phyloP scores from a whole-genome alignment of 345 rosid genomes.

The Turnera subulata region DNA sequence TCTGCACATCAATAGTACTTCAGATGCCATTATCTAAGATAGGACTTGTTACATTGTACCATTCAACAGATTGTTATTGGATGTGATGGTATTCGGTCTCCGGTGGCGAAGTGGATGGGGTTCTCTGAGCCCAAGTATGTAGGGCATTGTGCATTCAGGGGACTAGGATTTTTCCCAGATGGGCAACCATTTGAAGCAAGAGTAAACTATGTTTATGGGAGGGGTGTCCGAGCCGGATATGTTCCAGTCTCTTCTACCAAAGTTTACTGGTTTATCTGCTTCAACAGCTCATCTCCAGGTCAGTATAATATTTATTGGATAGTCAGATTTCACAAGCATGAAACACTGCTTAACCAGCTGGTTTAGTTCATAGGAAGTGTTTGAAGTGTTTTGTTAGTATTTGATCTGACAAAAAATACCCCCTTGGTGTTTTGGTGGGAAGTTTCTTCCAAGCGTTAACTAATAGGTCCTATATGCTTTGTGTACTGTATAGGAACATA shows the following conservation, averaged over 20 bases:
- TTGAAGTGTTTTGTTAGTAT: too few relatives aligned
- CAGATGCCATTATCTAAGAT: too few relatives aligned
- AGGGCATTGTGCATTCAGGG: slow-evolving; percentile 77
- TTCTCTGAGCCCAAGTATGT: slow-evolving; percentile 74
- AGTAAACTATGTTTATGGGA: slow-evolving; percentile 73
- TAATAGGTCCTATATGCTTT: too few relatives aligned
- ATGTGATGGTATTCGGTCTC: slow-evolving; percentile 81
- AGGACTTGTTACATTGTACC: neutral
- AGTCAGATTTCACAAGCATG: too few relatives aligned
- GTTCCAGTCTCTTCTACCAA: slow-evolving; percentile 75
- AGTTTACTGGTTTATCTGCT: slow-evolving; percentile 93
- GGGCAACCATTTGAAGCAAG: slow-evolving; percentile 69
- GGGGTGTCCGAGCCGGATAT: slow-evolving; percentile 79
- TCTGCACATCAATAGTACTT: too few relatives aligned
- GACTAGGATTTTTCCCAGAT: slow-evolving; percentile 56
- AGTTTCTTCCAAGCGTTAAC: too few relatives aligned
- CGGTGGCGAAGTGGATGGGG: slow-evolving; percentile 84
- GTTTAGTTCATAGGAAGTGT: too few relatives aligned
- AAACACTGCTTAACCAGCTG: too few relatives aligned
- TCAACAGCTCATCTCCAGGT: slow-evolving; percentile 83
- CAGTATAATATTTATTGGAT: too few relatives aligned
- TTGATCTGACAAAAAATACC: too few relatives aligned
- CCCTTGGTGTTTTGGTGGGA: too few relatives aligned
- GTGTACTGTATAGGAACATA: too few relatives aligned
- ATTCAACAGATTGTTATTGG: slow-evolving; percentile 69